Base-by-base conservation (phyloP, 139 green algal genomes). In the Choricystis sp. region DNA sequence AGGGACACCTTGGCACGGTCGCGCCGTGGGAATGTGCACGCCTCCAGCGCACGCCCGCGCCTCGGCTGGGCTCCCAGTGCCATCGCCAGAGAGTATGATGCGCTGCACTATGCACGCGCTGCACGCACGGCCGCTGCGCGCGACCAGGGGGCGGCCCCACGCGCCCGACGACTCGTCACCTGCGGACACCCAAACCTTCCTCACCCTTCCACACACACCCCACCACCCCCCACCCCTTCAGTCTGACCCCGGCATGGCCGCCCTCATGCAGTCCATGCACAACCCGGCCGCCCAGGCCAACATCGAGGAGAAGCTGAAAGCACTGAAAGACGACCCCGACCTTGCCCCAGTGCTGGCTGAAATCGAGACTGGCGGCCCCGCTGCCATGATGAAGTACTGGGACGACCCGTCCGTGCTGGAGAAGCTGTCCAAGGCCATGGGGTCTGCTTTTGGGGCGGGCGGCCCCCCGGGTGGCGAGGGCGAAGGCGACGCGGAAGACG, bases 301-400 rank as follows among this genome's bases (percentile, higher is more conserved):
- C 28, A 79, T 94, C 55, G 80, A 90, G 74, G 64, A 60, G 2
- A 79, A 80, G 62, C 63, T 89, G 70, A 66, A 80, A 59, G 68
- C 73, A 56, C 69, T 99, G 24, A 93, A 94, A 77, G 75, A 91
- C 2, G 93, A 99, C 72, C 88, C 91, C 3, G 90, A 96, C 73
- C 77, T 99, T 30, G 78, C 77, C 40, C 70, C 74, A 57, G 86
- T 99, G 60, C 82, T 99, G 66, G 73, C 90, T 57, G 92, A 98
- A 77, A 85, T 99, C 26, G 87, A 98, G 81, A 72, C 69, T 19
- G 80, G 82, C 30, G 94, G 93, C 1, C 89, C 92, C 31, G 73
- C 77, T 61, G 93, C 91, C 25, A 97, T 98, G 89, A 96, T 97
- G 86, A 97, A 98, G 88, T 94, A 66, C 60, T 63, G 90, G 88